These are phyloP conservation scores for Durusdinium trenchii DNA, from an alignment of 73 alveolate species.

Conservation along the genomic window DNA sequence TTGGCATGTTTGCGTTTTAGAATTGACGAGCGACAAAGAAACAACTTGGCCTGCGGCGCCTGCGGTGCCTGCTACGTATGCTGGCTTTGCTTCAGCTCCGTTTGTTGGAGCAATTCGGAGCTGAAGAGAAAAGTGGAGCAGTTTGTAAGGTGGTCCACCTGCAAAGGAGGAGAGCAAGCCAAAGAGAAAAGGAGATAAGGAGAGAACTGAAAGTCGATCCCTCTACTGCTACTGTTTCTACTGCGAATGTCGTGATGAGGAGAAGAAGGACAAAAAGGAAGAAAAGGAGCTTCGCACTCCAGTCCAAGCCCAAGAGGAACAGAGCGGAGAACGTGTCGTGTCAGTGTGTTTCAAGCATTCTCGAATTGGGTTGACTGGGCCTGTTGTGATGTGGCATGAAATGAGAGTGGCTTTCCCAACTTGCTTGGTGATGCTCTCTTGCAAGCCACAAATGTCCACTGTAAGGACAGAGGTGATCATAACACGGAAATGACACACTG, in stretches of 20 bases:
- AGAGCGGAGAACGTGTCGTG: too few relatives aligned
- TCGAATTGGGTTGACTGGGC: too few relatives aligned
- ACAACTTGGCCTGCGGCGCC: too few relatives aligned
- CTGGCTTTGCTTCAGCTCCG: neutral
- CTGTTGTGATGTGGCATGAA: too few relatives aligned
- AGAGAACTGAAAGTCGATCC: too few relatives aligned
- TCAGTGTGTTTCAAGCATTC: too few relatives aligned
- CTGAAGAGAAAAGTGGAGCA: neutral
- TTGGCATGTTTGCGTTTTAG: neutral
- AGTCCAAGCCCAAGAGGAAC: constrained; percentile 5
- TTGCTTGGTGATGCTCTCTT: too few relatives aligned
- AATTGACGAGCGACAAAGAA: too few relatives aligned
- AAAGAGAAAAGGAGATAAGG: constrained; percentile 60
- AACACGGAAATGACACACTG: too few relatives aligned
- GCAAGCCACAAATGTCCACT: too few relatives aligned
- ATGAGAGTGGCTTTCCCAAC: too few relatives aligned
- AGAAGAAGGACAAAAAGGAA: constrained; percentile 84
- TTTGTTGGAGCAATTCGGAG: neutral
- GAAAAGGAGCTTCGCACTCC: constrained; percentile 93
- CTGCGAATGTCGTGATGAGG: constrained; percentile 11
- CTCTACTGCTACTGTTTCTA: neutral
- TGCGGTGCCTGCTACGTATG: neutral
- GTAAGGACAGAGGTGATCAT: too few relatives aligned
- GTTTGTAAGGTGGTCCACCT: neutral
- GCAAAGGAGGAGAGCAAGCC: constrained; percentile 46